phyloP scores from a whole-genome alignment of 148 eudicot genomes.

The Hydrangea macrophylla region DNA sequence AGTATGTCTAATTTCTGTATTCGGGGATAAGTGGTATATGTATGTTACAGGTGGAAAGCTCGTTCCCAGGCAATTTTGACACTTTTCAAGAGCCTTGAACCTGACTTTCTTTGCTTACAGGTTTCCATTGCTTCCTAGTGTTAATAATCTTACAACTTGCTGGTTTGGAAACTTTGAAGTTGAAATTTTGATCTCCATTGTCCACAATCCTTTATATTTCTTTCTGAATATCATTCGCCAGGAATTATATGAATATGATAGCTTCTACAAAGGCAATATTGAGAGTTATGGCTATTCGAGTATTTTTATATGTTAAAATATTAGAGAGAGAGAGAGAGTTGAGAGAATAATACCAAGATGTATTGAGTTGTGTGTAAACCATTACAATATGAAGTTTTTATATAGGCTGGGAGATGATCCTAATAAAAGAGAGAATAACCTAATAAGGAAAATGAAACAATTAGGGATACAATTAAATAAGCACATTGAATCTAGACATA shows the following conservation, averaged over 20 bases:
- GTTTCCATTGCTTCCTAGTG: conserved; percentile 29
- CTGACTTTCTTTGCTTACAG: conserved; percentile 91
- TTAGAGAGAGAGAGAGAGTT: too few relatives aligned
- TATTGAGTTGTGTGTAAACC: too few relatives aligned
- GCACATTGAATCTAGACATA: too few relatives aligned
- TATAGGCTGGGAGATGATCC: too few relatives aligned
- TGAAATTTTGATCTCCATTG: neutral
- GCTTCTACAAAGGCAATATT: conserved; percentile 60
- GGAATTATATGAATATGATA: conserved; percentile 94
- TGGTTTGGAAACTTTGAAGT: neutral
- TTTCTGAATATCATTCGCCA: conserved; percentile 19
- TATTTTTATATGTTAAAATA: too few relatives aligned
- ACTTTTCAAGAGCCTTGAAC: conserved; percentile 54
- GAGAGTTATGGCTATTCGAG: conserved; percentile 71
- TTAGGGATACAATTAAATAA: too few relatives aligned
- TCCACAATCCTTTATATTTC: conserved; percentile 5
- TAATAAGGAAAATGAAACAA: too few relatives aligned
- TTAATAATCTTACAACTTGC: neutral
- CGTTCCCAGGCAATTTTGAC: conserved; percentile 73
- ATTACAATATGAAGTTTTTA: too few relatives aligned
- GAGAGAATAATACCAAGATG: too few relatives aligned
- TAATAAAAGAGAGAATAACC: too few relatives aligned
- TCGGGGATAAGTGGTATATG: conserved; percentile 2
- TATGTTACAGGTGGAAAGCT: conserved; percentile 77
- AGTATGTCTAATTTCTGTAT: neutral